These are phyloP conservation scores for Jaltomata sinuosa DNA, from an alignment of 257 asterid genomes.

Conservation along the genomic window DNA sequence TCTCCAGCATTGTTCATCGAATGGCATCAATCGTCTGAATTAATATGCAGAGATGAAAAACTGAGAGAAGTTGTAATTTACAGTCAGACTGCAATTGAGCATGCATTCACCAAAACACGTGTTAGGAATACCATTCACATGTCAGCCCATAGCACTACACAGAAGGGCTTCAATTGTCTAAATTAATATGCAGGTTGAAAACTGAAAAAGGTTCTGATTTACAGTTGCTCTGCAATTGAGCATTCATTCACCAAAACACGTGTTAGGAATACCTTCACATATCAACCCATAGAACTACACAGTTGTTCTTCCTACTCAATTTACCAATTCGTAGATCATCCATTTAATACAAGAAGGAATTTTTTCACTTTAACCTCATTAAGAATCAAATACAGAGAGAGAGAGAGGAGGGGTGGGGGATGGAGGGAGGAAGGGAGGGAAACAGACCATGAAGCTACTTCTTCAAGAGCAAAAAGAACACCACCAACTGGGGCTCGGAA, in stretches of 20 bases:
- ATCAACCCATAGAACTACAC: background rate
- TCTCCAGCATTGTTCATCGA: background rate
- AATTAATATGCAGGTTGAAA: background rate
- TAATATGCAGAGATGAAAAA: background rate
- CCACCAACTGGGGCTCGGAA: conserved; percentile 99
- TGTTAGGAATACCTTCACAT: background rate
- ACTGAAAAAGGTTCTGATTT: background rate
- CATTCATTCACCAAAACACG: background rate
- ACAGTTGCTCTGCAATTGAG: background rate
- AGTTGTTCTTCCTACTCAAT: background rate
- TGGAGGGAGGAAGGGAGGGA: background rate
- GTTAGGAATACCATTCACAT: background rate
- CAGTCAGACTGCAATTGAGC: background rate
- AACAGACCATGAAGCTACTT: conserved; percentile 92
- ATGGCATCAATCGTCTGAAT: background rate
- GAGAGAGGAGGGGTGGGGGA: background rate
- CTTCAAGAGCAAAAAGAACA: conserved; percentile 98
- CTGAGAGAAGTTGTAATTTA: background rate
- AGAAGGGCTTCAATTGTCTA: background rate
- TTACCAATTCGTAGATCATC: background rate
- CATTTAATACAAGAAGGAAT: background rate
- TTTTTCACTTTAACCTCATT: background rate
- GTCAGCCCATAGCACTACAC: background rate
- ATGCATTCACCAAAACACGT: background rate
- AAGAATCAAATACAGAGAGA: background rate